Base-by-base conservation (phyloP, 1,139 yeast genomes). In the Sporopachydermia cereana region DNA sequence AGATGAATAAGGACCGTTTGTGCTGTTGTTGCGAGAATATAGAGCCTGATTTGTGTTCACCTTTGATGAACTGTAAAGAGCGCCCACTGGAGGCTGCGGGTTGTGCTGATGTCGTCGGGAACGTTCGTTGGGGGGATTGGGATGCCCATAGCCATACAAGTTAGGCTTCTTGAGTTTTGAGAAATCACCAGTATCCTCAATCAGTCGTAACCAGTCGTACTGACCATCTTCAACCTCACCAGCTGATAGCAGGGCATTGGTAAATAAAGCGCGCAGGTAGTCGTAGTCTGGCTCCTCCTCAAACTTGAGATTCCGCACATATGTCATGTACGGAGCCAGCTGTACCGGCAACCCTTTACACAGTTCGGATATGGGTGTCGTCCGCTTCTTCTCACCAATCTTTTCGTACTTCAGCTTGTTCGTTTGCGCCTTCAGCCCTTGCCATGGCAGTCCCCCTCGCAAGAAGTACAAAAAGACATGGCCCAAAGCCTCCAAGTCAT, bases 121-220 rank as follows among this genome's bases (percentile, higher is more conserved):
- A 51, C 76, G 62, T 36, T 74, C 79, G 48, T 75, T 74, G 34
- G 82, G 78, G 21, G 84, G 84, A 51, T 74, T 77, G 31, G 84
- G 84, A 53, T 78, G 78, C 3, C 85, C 85, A 58, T 83, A 83
- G 12, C 93, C 93, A 61, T 83, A 91, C 49, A 83, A 63, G 54
- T 83, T 83, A 47, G 91, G 86, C 60, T 82, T 83, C 59, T 81
- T 83, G 59, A 82, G 83, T 51, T 82, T 75, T 3, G 83, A 68
- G 24, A 83, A 76, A 63, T 83, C 93, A 91, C 93, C 93, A 57
- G 76, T 74, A 45, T 93, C 93, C 43, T 79, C 79, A 56, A 83
- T 83, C 53, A 83, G 65, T 54, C 79, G 79, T 89, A 82, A 81
- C 93, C 93, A 83, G 59, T 83, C 93, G 56, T 80, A 83, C 56